Conservation (phyloP, 2,329 filamentous ascomycete genomes). For the Sphaerulina musiva region DNA sequence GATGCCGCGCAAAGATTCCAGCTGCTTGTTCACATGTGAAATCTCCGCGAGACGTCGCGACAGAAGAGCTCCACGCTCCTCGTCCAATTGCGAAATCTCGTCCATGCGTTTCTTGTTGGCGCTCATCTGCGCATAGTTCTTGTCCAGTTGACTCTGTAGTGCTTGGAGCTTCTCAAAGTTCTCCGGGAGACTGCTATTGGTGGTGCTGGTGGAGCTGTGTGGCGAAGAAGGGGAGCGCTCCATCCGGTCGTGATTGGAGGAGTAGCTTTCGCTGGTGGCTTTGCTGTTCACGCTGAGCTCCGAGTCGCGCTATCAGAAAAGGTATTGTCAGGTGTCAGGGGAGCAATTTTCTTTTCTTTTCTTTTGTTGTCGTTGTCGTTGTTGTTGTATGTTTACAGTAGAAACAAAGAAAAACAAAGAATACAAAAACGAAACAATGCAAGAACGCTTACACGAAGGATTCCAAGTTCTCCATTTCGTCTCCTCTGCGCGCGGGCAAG, state of each 20-base stretch:
- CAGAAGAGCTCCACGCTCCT: slow-evolving; percentile 10
- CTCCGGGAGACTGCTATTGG: slow-evolving; percentile 9
- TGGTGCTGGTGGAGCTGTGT: slow-evolving; percentile 14
- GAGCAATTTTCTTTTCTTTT: neutral
- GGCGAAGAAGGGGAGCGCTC: slow-evolving; percentile 11
- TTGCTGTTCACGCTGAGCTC: slow-evolving; percentile 14
- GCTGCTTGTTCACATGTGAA: slow-evolving; percentile 16
- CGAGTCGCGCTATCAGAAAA: slow-evolving; percentile 6
- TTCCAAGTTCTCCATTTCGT: slow-evolving; percentile 15
- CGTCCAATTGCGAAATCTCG: slow-evolving; percentile 13
- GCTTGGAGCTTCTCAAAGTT: slow-evolving; percentile 17
- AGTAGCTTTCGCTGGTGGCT: slow-evolving; percentile 5
- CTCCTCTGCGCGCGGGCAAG: slow-evolving; percentile 14
- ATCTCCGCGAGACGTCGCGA: slow-evolving; percentile 15
- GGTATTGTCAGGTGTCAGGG: neutral
- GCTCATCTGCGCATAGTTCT: slow-evolving; percentile 19
- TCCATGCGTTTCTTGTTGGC: slow-evolving; percentile 19
- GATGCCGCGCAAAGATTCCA: slow-evolving; percentile 11
- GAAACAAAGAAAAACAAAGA: too few species aligned
- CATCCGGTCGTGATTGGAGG: slow-evolving; percentile 6
- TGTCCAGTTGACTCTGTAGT: slow-evolving; percentile 15
- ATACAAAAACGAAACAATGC: too few species aligned
- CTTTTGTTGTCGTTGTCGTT: too few species aligned
- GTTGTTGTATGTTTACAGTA: too few species aligned
- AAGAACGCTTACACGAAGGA: slow-evolving; percentile 10